Evolutionary conservation across 169 alveolate genomes (phyloP).

Genomic region (Cryptosporidium felis): DNA sequence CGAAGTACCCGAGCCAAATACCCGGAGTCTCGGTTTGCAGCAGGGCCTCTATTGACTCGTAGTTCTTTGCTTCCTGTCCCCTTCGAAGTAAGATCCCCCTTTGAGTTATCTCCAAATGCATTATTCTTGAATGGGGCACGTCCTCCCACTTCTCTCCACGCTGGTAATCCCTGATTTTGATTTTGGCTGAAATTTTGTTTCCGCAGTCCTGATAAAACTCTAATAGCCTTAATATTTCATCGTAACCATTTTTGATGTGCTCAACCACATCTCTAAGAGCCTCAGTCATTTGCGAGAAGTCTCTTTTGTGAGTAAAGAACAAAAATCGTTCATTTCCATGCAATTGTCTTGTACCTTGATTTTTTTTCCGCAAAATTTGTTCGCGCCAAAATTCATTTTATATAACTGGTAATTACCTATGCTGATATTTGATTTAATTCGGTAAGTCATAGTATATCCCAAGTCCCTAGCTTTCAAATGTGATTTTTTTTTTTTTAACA

Average conservation of each 20-base stretch:
- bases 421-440: too few species aligned
- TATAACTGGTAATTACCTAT: too few species aligned
- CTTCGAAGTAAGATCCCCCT: neutral
- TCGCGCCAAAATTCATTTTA: too few species aligned
- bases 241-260: neutral
- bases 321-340: too few species aligned
- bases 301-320: too few species aligned
- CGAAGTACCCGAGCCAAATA: conserved; percentile 22
- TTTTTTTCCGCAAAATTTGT: too few species aligned
- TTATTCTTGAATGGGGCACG: neutral
- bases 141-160: neutral
- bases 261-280: conserved; percentile 1
- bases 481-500: too few species aligned
- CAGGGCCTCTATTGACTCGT: conserved; percentile 38
- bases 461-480: too few species aligned
- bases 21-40: conserved; percentile 18
- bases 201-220: conserved; percentile 12
- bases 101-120: conserved; percentile 1
- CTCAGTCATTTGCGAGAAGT: neutral
- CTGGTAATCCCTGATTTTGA: neutral
- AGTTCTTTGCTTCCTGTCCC: neutral
- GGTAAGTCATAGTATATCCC: too few species aligned
- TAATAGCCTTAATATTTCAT: neutral
- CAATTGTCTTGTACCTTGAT: too few species aligned
- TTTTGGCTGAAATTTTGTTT: neutral